Percentiles rank a stretch among this genome's conserved stretches.
Evolutionary conservation across 352 stramenopile species (phyloP).

Genomic region (Achlya hypogyna): DNA sequence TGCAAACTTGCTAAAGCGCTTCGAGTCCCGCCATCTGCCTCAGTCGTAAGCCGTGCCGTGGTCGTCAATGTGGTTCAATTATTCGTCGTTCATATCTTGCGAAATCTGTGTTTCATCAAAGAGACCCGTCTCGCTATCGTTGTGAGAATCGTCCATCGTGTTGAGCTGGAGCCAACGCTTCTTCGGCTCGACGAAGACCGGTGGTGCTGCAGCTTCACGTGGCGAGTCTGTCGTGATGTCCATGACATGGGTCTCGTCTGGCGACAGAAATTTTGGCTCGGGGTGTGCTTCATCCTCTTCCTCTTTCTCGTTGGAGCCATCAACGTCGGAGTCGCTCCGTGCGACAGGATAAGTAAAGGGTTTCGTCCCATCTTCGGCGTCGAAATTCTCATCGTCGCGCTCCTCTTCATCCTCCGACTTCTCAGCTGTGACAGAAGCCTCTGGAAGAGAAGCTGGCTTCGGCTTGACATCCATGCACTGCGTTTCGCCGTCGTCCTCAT

Average conservation of each 20-base stretch:
- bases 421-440: too few species aligned
- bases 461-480: constrained; percentile 12
- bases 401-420: too few species aligned
- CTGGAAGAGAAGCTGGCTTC: neutral
- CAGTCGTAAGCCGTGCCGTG: neutral
- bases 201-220: neutral
- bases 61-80: neutral
- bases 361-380: neutral
- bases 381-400: neutral
- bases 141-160: neutral
- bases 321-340: neutral
- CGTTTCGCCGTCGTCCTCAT: constrained; percentile 7
- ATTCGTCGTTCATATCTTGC: constrained; percentile 4
- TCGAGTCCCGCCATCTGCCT: neutral
- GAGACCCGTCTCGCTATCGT: neutral
- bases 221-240: neutral
- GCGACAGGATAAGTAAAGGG: neutral
- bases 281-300: neutral
- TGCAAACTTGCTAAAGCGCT: constrained; percentile 1
- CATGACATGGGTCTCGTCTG: neutral
- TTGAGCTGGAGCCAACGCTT: constrained; percentile 19
- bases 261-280: neutral
- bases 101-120: constrained; percentile 12
- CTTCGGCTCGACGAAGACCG: neutral
- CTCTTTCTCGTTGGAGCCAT: neutral